Evolutionary conservation across 495 filamentous ascomycete species (phyloP).

Genomic region (Daldinia grandis): DNA sequence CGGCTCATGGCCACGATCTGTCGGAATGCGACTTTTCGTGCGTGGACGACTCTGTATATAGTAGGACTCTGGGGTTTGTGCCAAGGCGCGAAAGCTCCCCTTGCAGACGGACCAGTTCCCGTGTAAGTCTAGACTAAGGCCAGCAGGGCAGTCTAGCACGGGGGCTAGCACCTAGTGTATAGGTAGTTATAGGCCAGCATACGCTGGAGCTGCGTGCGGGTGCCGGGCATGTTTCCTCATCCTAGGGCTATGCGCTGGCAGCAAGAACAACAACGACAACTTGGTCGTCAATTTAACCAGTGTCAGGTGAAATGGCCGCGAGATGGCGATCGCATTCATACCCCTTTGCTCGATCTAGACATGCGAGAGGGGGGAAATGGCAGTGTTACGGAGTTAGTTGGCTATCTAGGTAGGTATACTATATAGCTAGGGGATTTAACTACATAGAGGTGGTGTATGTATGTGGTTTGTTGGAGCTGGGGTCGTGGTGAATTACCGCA

Average conservation of each 20-base stretch:
- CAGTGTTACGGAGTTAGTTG: too few relatives aligned
- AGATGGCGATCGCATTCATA: constrained; percentile 12
- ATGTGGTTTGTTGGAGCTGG: background rate
- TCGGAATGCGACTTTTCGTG: background rate
- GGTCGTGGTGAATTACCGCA: constrained; percentile 21
- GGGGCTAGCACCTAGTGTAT: constrained; percentile 1
- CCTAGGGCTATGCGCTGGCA: constrained; percentile 24
- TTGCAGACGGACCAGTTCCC: constrained; percentile 34
- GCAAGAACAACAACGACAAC: too few relatives aligned
- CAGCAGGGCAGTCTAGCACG: constrained; percentile 6
- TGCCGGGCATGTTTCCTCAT: constrained; percentile 3
- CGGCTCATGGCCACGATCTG: background rate
- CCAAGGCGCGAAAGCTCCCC: constrained; percentile 38
- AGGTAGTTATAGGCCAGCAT: constrained; percentile 16
- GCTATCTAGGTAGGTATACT: background rate
- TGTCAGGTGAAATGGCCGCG: constrained; percentile 7
- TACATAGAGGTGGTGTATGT: background rate
- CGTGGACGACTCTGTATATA: background rate
- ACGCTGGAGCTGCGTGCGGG: constrained; percentile 10
- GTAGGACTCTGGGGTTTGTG: constrained; percentile 12
- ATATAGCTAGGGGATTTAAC: constrained; percentile 1
- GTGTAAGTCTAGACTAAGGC: constrained; percentile 18
- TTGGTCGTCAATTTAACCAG: constrained; percentile 23
- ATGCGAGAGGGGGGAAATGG: too few relatives aligned
- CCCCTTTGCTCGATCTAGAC: constrained; percentile 20